Evolutionary conservation across 2,329 filamentous ascomycete species (phyloP).

Genomic region (Coniella lustricola): DNA sequence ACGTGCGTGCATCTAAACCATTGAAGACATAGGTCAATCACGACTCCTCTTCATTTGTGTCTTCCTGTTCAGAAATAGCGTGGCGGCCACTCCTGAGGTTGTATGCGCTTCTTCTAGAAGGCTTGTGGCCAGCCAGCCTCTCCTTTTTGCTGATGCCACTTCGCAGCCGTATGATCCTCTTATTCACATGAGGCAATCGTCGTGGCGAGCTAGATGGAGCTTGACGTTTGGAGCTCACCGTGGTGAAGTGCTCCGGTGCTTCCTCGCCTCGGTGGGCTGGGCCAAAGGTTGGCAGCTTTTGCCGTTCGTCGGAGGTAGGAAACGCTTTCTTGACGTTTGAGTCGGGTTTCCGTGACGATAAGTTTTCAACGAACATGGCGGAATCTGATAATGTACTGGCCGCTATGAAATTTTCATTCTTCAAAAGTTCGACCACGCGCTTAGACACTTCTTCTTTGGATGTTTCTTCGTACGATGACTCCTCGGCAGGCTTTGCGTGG

Average conservation of each 20-base stretch:
- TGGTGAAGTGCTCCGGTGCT: neutral
- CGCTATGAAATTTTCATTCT: no score
- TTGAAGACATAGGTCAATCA: no score
- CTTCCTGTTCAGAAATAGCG: neutral
- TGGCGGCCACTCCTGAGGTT: constrained; percentile 1
- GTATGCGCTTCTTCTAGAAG: constrained; percentile 1
- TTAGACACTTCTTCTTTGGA: neutral
- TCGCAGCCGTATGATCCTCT: constrained; percentile 6
- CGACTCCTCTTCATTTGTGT: no score
- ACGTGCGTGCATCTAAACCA: no score
- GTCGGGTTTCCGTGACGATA: no score
- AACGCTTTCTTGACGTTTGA: neutral
- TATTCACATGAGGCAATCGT: neutral
- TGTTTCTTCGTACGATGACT: neutral
- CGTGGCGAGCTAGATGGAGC: no score
- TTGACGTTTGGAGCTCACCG: neutral
- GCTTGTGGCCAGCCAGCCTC: neutral
- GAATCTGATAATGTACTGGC: no score
- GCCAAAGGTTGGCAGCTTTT: neutral
- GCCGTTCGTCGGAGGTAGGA: neutral
- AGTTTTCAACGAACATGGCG: no score
- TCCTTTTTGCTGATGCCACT: neutral
- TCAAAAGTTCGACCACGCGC: no score
- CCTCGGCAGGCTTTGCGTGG: neutral
- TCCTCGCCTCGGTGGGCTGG: neutral